Conservation (phyloP, 164 flowering plant genomes). For the Vitis rotundifolia region DNA sequence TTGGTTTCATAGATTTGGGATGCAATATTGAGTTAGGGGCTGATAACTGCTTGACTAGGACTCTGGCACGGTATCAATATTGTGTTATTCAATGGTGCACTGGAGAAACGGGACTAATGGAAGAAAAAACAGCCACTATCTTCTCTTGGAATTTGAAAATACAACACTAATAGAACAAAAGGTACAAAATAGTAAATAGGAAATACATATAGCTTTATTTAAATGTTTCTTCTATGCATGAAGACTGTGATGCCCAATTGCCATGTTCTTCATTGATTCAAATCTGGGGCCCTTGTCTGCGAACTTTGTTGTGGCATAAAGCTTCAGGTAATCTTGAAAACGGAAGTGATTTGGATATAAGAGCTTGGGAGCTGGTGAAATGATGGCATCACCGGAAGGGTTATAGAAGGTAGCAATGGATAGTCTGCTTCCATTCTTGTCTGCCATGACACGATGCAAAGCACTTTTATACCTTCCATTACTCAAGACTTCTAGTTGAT, state of each 20-base stretch:
- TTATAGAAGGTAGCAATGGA: conserved; percentile 88
- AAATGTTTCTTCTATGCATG: neutral
- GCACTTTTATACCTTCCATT: conserved; percentile 71
- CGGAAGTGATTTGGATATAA: conserved; percentile 45
- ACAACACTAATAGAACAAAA: neutral
- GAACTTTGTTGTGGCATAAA: conserved; percentile 63
- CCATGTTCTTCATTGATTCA: conserved; percentile 60
- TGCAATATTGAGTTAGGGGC: neutral
- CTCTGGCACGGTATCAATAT: neutral
- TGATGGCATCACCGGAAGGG: conserved; percentile 71
- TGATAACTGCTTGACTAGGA: neutral
- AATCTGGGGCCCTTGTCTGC: conserved; percentile 60
- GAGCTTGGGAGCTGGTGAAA: conserved; percentile 63
- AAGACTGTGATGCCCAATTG: conserved; percentile 24
- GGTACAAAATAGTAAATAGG: neutral
- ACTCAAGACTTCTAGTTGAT: conserved; percentile 68
- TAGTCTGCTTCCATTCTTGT: conserved; percentile 63
- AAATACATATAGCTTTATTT: neutral
- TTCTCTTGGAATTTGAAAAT: conserved; percentile 8
- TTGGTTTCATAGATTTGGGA: neutral
- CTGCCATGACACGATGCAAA: conserved; percentile 67
- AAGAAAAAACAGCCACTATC: too few relatives aligned
- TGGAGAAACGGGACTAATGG: neutral
- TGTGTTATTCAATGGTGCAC: neutral
- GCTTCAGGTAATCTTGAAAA: conserved; percentile 70